Evolutionary conservation across 495 filamentous ascomycete species (phyloP).

Genomic region (Aspergillus bridgeri): DNA sequence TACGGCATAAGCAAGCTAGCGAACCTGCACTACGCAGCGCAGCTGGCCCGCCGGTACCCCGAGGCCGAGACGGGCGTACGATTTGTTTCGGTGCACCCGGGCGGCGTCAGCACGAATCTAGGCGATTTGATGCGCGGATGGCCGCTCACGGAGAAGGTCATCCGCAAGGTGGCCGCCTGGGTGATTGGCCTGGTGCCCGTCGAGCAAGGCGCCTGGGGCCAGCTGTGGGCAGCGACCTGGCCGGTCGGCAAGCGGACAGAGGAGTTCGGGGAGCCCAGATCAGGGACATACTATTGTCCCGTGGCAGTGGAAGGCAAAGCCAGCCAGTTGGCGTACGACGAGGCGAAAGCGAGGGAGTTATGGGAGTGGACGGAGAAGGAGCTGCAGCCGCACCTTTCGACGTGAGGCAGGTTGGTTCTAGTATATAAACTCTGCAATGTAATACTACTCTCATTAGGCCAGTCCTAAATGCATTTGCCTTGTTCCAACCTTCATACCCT

Average conservation of each 20-base stretch:
- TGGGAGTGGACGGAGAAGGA: constrained; percentile 48
- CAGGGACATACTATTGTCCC: constrained; percentile 45
- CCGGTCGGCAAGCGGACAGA: background rate
- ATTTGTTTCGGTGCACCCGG: constrained; percentile 35
- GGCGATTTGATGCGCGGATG: constrained; percentile 10
- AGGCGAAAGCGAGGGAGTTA: constrained; percentile 36
- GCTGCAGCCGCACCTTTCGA: constrained; percentile 1
- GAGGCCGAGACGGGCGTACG: constrained; percentile 23
- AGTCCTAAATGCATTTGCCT: too few species aligned
- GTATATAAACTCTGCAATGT: too few species aligned
- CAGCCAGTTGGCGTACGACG: constrained; percentile 22
- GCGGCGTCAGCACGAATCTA: constrained; percentile 31
- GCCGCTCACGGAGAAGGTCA: background rate
- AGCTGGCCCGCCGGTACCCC: constrained; percentile 40
- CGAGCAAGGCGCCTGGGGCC: constrained; percentile 11
- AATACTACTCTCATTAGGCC: too few species aligned
- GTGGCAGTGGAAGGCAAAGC: constrained; percentile 32
- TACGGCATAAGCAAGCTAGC: constrained; percentile 48
- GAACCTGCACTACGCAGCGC: constrained; percentile 43
- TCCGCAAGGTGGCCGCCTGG: background rate
- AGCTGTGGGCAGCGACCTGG: constrained; percentile 48
- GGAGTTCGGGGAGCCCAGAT: constrained; percentile 20
- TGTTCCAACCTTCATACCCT: too few species aligned
- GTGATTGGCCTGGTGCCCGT: background rate
- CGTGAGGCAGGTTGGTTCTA: background rate